Evolutionary conservation across 2,329 filamentous ascomycete species (phyloP).

Genomic region (Xylariaceae sp.): DNA sequence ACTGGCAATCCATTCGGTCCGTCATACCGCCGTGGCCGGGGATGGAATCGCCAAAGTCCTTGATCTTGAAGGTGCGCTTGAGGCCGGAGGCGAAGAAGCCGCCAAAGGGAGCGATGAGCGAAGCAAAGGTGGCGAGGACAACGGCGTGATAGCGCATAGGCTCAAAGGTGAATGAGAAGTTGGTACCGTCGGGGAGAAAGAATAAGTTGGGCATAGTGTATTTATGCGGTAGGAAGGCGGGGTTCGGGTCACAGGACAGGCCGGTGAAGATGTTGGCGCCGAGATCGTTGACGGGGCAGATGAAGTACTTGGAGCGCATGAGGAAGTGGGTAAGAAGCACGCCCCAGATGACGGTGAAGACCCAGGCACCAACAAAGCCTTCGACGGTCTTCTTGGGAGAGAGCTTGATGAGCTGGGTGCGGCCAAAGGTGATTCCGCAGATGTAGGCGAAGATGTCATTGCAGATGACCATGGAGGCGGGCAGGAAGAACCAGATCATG

Average conservation of each 20-base stretch:
- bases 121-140: slow-evolving; percentile 86
- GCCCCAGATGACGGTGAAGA: slow-evolving; percentile 87
- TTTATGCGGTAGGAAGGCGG: slow-evolving; percentile 69
- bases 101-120: slow-evolving; percentile 92
- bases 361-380: slow-evolving; percentile 92
- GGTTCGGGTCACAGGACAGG: slow-evolving; percentile 83
- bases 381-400: slow-evolving; percentile 99
- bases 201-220: slow-evolving; percentile 52
- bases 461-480: slow-evolving; percentile 89
- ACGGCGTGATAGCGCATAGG: slow-evolving; percentile 94
- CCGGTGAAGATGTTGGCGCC: slow-evolving; percentile 90
- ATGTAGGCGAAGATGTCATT: slow-evolving; percentile 99
- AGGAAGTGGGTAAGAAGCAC: slow-evolving; percentile 76
- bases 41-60: slow-evolving; percentile 98
- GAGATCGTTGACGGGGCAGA: slow-evolving; percentile 93
- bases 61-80: slow-evolving; percentile 99
- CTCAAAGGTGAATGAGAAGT: slow-evolving; percentile 62
- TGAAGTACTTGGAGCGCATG: slow-evolving; percentile 92
- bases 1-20: slow-evolving; percentile 98
- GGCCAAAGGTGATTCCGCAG: slow-evolving; percentile 92
- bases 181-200: slow-evolving; percentile 42
- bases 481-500: slow-evolving; percentile 99
- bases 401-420: slow-evolving; percentile 94
- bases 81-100: slow-evolving; percentile 97
- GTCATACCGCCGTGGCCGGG: slow-evolving; percentile 97